Evolutionary conservation across 257 asterid species (phyloP).

Genomic region (Leonotis leonurus): DNA sequence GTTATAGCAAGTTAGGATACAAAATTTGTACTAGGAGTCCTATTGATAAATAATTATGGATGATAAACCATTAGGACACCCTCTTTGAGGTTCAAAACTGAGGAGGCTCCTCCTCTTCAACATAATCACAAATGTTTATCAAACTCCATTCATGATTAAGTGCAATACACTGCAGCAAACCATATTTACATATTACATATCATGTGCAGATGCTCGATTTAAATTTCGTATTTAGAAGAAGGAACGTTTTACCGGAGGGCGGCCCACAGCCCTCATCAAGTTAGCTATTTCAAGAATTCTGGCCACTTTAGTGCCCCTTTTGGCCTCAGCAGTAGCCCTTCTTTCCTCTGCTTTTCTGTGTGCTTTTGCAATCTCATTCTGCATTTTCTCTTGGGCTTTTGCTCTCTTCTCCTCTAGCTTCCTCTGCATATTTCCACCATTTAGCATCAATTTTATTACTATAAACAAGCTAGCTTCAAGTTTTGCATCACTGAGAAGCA

Average conservation of each 20-base stretch:
- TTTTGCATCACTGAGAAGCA: not conserved
- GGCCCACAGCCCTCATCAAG: constrained; percentile 88
- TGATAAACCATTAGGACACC: not conserved
- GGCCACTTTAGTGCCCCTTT: constrained; percentile 92
- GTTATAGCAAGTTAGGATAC: no score
- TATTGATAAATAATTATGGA: no score
- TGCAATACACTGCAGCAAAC: constrained; percentile 3
- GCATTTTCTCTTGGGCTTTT: constrained; percentile 85
- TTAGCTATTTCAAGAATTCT: constrained; percentile 60
- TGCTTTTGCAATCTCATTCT: constrained; percentile 85
- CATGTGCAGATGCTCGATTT: not conserved
- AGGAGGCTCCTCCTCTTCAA: constrained; percentile 8
- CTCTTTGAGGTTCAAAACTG: constrained; percentile 14
- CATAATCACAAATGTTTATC: not conserved
- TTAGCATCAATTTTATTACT: not conserved
- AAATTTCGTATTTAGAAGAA: constrained; percentile 42
- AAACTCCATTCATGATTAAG: not conserved
- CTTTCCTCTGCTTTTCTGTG: constrained; percentile 87
- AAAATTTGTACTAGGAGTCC: no score
- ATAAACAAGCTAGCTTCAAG: not conserved
- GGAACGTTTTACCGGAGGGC: constrained; percentile 74
- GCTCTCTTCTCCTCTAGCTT: constrained; percentile 86
- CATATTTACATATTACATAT: constrained; percentile 18
- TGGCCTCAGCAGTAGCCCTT: constrained; percentile 86
- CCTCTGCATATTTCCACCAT: constrained; percentile 40